A percentile compares a stretch with the other conserved stretches of the same genome.
Conservation (phyloP, 306 rosid genomes). For the Quercus alba region DNA sequence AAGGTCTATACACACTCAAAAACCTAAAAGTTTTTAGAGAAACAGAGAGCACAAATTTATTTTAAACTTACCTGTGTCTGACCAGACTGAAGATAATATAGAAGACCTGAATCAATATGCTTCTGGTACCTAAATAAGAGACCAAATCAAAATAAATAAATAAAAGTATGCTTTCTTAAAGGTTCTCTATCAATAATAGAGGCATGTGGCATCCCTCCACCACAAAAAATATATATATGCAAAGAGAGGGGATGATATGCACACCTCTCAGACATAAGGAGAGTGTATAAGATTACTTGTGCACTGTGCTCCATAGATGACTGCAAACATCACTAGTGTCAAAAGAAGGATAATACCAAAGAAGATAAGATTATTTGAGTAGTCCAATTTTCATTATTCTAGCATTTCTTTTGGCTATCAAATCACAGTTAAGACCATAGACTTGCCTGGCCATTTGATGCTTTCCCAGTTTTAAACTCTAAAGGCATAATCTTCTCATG, state of each 20-base stretch:
- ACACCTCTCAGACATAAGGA: slow-evolving; percentile 94
- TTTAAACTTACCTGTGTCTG: slow-evolving; percentile 60
- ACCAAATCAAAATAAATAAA: slow-evolving; percentile 7
- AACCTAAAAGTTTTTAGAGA: slow-evolving; percentile 7
- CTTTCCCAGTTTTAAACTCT: slow-evolving; percentile 91
- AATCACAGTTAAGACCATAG: slow-evolving; percentile 13
- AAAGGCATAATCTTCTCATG: slow-evolving; percentile 68
- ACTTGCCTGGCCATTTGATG: slow-evolving; percentile 72
- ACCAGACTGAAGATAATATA: slow-evolving; percentile 83
- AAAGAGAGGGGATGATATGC: background rate
- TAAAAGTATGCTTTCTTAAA: slow-evolving; percentile 2
- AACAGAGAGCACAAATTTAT: slow-evolving; percentile 7
- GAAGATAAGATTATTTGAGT: background rate
- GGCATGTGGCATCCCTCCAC: background rate
- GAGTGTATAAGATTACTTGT: slow-evolving; percentile 86
- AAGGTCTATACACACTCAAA: slow-evolving; percentile 13
- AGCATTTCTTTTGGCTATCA: background rate
- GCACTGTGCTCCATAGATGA: slow-evolving; percentile 78
- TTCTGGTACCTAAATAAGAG: slow-evolving; percentile 59
- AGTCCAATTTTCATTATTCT: slow-evolving; percentile 15
- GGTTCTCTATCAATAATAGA: background rate
- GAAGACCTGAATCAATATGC: slow-evolving; percentile 77
- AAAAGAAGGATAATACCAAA: slow-evolving; percentile 14
- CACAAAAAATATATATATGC: background rate
- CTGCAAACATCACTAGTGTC: slow-evolving; percentile 47